Base-by-base conservation (phyloP, 2,329 filamentous ascomycete species). In the Cladosporium sp. region DNA sequence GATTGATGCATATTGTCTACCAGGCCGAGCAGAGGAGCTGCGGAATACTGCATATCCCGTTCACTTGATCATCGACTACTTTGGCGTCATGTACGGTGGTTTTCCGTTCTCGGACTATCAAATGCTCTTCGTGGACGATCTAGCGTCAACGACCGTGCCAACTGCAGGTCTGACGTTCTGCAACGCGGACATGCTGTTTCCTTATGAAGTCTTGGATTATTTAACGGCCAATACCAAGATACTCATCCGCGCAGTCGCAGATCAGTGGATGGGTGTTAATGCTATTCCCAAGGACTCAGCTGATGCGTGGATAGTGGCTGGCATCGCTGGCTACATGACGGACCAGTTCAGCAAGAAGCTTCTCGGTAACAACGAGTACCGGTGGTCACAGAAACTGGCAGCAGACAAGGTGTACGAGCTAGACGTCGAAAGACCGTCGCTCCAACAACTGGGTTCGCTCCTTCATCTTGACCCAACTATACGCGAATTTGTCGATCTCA, bases 51-150 rank as follows among this genome's bases (percentile, higher is more conserved):
- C 91, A 65, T 86, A 89, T 65, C 89, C 93, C 10, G 82, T 97
- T 64, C 89, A 92, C n/a, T 65, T 84, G 70, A 91, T 91, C 1
- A 86, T 96, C n/a, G 94, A 99, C 71, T 90, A 89, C 71, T 91
- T 97, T 68, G 90, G 90, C 3, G 84, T 93, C 62, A 89, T 86
- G 3, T 97, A 93, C 70, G 91, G 91, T 24, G 87, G 89, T 20
- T 99, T 96, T 70, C 92, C 94, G 0, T 97, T 94, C 70, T 84
- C 89, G 25, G 91, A 89, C 68, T 97, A 95, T 78, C 96, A 96
- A 68, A 76, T 97, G 56, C 92, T 90, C 64, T 99, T 99, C 66
- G 86, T 99, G 17, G 94, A 99, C 65, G 94, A 99, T 71, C 82
- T 94, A 70, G 76, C 87, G 1, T 79, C 83, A 28, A 89, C 96